Percentiles rank a stretch among this genome's conserved stretches.
phyloP scores from a whole-genome alignment of 148 eudicot genomes.

The Fagopyrum tataricum region DNA sequence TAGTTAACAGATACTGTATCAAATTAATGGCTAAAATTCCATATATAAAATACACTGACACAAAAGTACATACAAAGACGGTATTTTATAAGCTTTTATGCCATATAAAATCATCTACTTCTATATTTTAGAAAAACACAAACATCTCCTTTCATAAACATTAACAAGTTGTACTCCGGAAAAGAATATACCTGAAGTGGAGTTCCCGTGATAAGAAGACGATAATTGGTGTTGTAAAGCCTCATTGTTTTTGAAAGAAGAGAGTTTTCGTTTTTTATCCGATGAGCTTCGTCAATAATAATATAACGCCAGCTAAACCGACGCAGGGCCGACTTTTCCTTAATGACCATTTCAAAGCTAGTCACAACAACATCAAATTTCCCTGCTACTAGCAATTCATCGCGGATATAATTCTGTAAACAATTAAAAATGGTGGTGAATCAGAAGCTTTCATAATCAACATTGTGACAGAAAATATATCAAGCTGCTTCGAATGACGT shows the following conservation, averaged over 20 bases:
- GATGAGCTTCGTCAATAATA: conserved; percentile 97
- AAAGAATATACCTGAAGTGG: conserved; percentile 77
- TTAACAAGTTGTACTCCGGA: neutral
- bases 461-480: neutral
- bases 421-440: neutral
- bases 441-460: neutral
- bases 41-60: neutral
- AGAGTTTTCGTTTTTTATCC: conserved; percentile 98
- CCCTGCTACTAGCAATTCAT: conserved; percentile 83
- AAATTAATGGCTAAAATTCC: neutral
- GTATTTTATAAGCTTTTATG: neutral
- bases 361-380: conserved; percentile 98
- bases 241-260: conserved; percentile 98
- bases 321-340: conserved; percentile 70
- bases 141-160: neutral
- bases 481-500: conserved; percentile 15
- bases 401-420: conserved; percentile 78
- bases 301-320: conserved; percentile 99
- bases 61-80: neutral
- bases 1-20: neutral
- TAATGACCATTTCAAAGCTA: conserved; percentile 98
- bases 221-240: conserved; percentile 79
- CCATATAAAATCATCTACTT: neutral
- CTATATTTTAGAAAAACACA: neutral
- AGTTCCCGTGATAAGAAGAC: conserved; percentile 94